These are phyloP conservation scores for Pelargonium australe DNA, from an alignment of 441 rosid genomes.

Conservation along the genomic window DNA sequence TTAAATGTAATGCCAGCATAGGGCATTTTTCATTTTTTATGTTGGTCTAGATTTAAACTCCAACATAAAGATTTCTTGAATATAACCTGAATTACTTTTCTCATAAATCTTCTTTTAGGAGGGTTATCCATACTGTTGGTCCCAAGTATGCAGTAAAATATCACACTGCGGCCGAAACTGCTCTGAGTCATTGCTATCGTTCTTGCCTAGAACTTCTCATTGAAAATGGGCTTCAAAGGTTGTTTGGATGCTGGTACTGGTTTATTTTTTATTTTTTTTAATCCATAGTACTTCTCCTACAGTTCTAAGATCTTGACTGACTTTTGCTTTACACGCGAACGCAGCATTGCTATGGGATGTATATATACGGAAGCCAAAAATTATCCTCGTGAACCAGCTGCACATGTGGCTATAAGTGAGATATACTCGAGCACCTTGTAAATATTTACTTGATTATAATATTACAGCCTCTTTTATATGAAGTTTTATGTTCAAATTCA, in stretches of 20 bases:
- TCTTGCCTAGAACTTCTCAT: conserved; percentile 95
- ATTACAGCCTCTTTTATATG: not conserved
- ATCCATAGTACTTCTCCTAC: conserved; percentile 4
- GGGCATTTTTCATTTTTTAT: not conserved
- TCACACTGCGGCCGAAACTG: conserved; percentile 99
- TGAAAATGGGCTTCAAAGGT: conserved; percentile 88
- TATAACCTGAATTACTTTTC: conserved; percentile 13
- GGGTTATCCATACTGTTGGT: conserved; percentile 95
- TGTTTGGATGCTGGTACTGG: conserved; percentile 19
- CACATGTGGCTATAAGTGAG: conserved; percentile 97
- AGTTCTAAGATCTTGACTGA: conserved; percentile 24
- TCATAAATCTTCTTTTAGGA: conserved; percentile 51
- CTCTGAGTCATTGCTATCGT: conserved; percentile 94
- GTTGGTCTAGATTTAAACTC: conserved; percentile 7
- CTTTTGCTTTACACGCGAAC: conserved; percentile 26
- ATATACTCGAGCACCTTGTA: conserved; percentile 21
- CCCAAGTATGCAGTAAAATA: conserved; percentile 98
- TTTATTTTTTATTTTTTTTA: conserved; percentile 14
- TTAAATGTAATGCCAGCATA: not conserved
- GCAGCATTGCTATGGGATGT: conserved; percentile 94
- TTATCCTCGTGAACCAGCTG: conserved; percentile 99
- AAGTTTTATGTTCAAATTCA: not conserved
- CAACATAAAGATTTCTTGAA: conserved; percentile 7
- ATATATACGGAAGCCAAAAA: conserved; percentile 92
- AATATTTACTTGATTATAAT: conserved; percentile 12